Evolutionary conservation across 192 early-diverging fungal species (phyloP).

Genomic region (Thamnidium elegans): DNA sequence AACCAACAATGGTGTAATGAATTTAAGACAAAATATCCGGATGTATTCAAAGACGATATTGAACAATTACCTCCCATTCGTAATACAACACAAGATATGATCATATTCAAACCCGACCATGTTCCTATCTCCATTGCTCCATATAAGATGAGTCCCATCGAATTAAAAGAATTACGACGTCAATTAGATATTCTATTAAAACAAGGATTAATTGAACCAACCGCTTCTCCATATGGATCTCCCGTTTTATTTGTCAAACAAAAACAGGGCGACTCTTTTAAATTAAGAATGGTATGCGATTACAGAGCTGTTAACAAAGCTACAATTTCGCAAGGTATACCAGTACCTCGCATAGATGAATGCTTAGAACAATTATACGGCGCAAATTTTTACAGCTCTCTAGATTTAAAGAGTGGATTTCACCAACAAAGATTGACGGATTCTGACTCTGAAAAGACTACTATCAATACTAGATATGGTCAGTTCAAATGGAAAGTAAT

Average conservation of each 20-base stretch:
- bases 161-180: background rate
- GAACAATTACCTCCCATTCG: background rate
- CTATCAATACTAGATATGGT: constrained; percentile 29
- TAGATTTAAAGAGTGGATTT: constrained; percentile 45
- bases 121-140: background rate
- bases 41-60: background rate
- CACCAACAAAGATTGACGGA: constrained; percentile 39
- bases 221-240: background rate
- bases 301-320: constrained; percentile 53
- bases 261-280: background rate
- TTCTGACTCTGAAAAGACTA: constrained; percentile 37
- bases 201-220: background rate
- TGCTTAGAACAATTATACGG: constrained; percentile 35
- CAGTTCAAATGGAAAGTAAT: constrained; percentile 24
- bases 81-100: background rate
- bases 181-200: background rate
- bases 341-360: constrained; percentile 50
- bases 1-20: background rate
- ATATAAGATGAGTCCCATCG: background rate
- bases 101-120: background rate
- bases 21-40: background rate
- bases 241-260: background rate
- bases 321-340: constrained; percentile 49
- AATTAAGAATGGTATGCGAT: constrained; percentile 45
- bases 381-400: constrained; percentile 39